Base-by-base conservation (phyloP, 169 alveolate genomes). In the Plasmodium relictum region DNA sequence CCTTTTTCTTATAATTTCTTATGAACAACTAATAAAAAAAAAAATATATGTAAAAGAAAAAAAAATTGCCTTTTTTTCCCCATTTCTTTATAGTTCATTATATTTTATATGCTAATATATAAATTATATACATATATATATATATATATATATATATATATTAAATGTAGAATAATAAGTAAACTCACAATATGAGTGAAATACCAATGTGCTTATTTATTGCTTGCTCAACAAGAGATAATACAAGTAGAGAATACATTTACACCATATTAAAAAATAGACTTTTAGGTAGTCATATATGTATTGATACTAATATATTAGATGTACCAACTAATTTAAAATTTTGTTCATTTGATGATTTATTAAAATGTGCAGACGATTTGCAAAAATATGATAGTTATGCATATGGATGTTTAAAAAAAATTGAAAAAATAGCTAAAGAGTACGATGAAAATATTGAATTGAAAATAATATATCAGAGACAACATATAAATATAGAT, bases 271-370 rank as follows among this genome's bases (percentile, higher is more conserved):
- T 92, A 37, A 88, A 92, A 56, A 94, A 94, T 70, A 87, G 90
- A n/a, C 62, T 94, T 31, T 66, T 94, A 71, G 93, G 93, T 69
- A 80, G 88, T 66, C 88, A 92, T 56, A 72, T 89, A 73, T 85
- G 93, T 58, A 92, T 85, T 26, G 96, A 94, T 50, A 89, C 93
- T 9, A 94, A 94, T 52, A 61, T 94, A 61, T 85, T 96, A 62
- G 94, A 94, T 66, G 95, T 94, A 18, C 97, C 97, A 8, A 91
- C 95, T 41, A 94, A 95, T 70, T 87, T 96, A 26, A 89, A 96
- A 62, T 95, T 96, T 72, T 93, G 95, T 45, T 88, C 97, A 9
- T 93, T 93, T 80, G 98, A 95, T 73, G 95, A 92, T 59, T 88
- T 95, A 22, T 90, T 95, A 37, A 74, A 87, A 22, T 90, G 96